A percentile compares a stretch with the other conserved stretches of the same genome.
Conservation (phyloP, 2,329 filamentous ascomycete species). For the Cladophialophora immunda region DNA sequence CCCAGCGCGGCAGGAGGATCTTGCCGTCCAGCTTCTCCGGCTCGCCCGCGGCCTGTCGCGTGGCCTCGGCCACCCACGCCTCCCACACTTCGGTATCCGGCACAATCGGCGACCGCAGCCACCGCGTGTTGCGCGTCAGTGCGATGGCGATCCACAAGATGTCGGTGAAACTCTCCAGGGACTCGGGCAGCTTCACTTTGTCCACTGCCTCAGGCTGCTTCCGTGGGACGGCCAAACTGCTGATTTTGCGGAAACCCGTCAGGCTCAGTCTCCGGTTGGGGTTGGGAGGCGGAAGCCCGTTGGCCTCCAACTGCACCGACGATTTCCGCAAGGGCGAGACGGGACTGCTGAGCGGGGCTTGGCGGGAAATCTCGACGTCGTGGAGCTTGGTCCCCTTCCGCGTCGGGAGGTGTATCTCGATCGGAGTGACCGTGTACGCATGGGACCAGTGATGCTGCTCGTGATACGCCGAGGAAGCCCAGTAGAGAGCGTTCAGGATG, state of each 20-base stretch:
- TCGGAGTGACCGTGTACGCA: slow-evolving; percentile 22
- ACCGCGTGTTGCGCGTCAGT: slow-evolving; percentile 51
- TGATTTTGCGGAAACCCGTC: no score
- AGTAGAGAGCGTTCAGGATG: slow-evolving; percentile 67
- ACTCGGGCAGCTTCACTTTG: not conserved
- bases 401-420: not conserved
- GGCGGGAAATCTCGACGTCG: slow-evolving; percentile 4
- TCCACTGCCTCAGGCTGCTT: no score
- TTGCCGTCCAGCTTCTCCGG: no score
- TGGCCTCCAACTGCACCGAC: not conserved
- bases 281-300: not conserved
- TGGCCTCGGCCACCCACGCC: slow-evolving; percentile 47
- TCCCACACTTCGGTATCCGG: slow-evolving; percentile 51
- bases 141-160: slow-evolving; percentile 60
- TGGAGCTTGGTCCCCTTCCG: not conserved
- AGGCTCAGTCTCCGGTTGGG: no score
- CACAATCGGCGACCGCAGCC: slow-evolving; percentile 47
- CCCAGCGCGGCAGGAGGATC: no score
- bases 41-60: not conserved
- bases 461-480: slow-evolving; percentile 56
- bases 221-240: no score
- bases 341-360: not conserved
- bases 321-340: not conserved
- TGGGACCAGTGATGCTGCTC: slow-evolving; percentile 27
- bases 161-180: slow-evolving; percentile 50